phyloP scores from a whole-genome alignment of 768 basidiomycete genomes.

The Daedalea quercina region DNA sequence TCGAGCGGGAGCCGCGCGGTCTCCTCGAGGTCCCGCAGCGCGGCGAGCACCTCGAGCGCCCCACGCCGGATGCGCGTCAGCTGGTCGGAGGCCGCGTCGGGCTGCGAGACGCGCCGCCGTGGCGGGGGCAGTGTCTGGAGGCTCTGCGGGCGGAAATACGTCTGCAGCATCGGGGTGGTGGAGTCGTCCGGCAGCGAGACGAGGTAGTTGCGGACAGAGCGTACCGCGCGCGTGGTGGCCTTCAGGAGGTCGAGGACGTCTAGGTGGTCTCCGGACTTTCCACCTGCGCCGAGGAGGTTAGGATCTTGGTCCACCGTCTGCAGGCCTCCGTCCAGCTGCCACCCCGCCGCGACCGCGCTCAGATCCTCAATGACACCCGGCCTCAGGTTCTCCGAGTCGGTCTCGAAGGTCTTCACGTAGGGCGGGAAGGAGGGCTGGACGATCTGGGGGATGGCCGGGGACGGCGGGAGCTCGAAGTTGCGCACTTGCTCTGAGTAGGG shows the following conservation, averaged over 20 bases:
- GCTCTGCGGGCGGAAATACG: slow-evolving; percentile 48
- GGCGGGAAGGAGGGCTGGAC: slow-evolving; percentile 41
- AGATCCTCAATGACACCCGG: slow-evolving; percentile 77
- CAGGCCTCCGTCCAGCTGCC: slow-evolving; percentile 38
- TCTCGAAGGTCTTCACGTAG: slow-evolving; percentile 58
- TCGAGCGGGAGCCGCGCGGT: slow-evolving; percentile 63
- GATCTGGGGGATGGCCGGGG: slow-evolving; percentile 48
- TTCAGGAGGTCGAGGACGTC: slow-evolving; percentile 72
- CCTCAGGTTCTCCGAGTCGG: slow-evolving; percentile 71
- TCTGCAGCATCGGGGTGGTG: slow-evolving; percentile 27
- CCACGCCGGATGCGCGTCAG: slow-evolving; percentile 65
- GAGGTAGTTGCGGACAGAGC: slow-evolving; percentile 79
- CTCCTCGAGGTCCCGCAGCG: slow-evolving; percentile 79
- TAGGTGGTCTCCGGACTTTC: slow-evolving; percentile 20
- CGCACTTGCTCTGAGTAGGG: slow-evolving; percentile 29
- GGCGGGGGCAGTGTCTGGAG: slow-evolving; percentile 27
- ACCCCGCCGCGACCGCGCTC: slow-evolving; percentile 50
- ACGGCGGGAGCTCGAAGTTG: slow-evolving; percentile 63
- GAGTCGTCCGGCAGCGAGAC: slow-evolving; percentile 75
- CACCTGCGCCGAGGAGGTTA: slow-evolving; percentile 17
- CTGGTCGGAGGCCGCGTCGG: slow-evolving; percentile 44
- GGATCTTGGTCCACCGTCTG: slow-evolving; percentile 9
- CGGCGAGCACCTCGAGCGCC: slow-evolving; percentile 78
- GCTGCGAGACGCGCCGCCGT: slow-evolving; percentile 28
- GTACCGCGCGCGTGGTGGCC: slow-evolving; percentile 73